Evolutionary conservation across 495 filamentous ascomycete species (phyloP).

Genomic region (Penicillium samsonianum): DNA sequence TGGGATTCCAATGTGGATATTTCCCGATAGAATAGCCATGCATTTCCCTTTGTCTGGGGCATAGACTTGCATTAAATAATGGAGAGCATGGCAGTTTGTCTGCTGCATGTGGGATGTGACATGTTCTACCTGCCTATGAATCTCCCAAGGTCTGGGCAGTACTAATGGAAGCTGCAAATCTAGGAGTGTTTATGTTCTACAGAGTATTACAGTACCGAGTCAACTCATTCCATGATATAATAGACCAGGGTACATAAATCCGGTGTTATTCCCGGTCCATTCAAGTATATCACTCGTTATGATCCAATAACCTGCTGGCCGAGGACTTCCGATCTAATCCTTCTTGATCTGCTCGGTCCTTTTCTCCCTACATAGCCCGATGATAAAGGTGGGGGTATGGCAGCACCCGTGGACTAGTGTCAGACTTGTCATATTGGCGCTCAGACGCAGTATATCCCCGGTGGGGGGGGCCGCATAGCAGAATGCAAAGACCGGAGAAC

Average conservation of each 20-base stretch:
- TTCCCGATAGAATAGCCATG: neutral
- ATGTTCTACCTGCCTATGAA: neutral
- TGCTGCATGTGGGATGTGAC: neutral
- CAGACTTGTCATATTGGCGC: slow-evolving; percentile 1
- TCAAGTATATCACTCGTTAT: neutral
- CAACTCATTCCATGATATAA: slow-evolving; percentile 9
- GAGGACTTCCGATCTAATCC: slow-evolving; percentile 1
- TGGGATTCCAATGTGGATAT: neutral
- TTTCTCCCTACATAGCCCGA: slow-evolving; percentile 2
- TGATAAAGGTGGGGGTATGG: neutral
- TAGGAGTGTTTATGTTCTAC: neutral
- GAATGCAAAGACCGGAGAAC: neutral
- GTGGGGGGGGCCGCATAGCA: neutral
- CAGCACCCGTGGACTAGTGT: slow-evolving; percentile 1
- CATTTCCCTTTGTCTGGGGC: neutral
- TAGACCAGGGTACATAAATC: slow-evolving; percentile 7
- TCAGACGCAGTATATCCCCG: neutral
- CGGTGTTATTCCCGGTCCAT: neutral
- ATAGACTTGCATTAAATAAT: neutral
- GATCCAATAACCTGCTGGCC: neutral
- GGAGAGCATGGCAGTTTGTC: neutral
- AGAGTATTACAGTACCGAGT: neutral
- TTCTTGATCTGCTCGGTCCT: neutral
- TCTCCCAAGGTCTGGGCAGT: neutral
- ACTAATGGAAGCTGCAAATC: neutral